Conservation (phyloP, 345 rosid genomes). For the Pseudoturritis turrita region DNA sequence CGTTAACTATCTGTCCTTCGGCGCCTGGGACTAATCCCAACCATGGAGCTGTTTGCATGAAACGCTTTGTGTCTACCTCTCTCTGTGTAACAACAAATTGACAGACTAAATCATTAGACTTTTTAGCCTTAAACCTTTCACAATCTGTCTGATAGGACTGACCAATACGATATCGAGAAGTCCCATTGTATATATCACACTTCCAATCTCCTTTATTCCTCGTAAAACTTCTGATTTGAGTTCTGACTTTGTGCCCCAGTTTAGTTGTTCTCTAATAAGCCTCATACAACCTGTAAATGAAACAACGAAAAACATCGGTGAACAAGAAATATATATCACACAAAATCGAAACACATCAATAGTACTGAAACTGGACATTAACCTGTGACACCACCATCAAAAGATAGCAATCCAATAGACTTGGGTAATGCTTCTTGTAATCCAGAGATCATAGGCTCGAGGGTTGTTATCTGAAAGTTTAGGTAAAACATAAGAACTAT, state of each 20-base stretch:
- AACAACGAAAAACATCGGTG: not conserved
- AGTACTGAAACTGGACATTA: not conserved
- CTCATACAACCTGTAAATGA: conserved; percentile 78
- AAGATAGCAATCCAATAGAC: conserved; percentile 93
- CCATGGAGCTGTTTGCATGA: conserved; percentile 98
- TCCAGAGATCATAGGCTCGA: conserved; percentile 87
- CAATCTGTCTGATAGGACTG: conserved; percentile 32
- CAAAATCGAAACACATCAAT: not conserved
- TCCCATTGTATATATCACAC: conserved; percentile 89
- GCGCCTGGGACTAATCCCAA: conserved; percentile 75
- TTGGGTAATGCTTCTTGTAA: conserved; percentile 91
- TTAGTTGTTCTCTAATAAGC: conserved; percentile 84
- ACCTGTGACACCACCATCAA: conserved; percentile 96
- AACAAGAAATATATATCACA: not conserved
- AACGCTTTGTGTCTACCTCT: conserved; percentile 77
- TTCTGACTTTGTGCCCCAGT: conserved; percentile 85
- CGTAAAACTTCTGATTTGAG: conserved; percentile 84
- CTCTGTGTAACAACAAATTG: conserved; percentile 41
- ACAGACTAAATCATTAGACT: not conserved
- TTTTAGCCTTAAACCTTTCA: not conserved
- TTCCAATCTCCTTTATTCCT: conserved; percentile 96
- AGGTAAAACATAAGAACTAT: conserved; percentile 18
- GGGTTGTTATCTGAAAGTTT: conserved; percentile 55
- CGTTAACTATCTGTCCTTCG: conserved; percentile 83
- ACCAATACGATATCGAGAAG: conserved; percentile 94